A percentile compares a stretch with the other conserved stretches of the same genome.
Conservation (phyloP, 345 rosid species). For the Eutrema japonicum region DNA sequence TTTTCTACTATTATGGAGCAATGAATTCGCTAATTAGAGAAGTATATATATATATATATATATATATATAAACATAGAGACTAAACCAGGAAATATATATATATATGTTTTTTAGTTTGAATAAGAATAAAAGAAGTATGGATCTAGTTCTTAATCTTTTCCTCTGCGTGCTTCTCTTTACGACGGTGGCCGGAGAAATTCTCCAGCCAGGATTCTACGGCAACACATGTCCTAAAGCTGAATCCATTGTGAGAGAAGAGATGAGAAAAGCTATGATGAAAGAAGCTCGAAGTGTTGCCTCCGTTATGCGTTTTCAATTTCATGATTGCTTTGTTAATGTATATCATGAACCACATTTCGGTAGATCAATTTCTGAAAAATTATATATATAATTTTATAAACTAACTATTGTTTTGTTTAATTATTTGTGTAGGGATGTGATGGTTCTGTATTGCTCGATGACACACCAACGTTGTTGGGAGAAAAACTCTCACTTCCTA, state of each 20-base stretch:
- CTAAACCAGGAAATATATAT: not conserved
- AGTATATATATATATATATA: not conserved
- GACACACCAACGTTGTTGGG: slow-evolving; percentile 82
- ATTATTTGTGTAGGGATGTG: slow-evolving; percentile 64
- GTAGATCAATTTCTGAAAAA: not conserved
- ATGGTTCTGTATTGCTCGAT: slow-evolving; percentile 80
- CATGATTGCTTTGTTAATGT: slow-evolving; percentile 92
- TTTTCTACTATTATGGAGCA: not conserved
- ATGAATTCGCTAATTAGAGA: not conserved
- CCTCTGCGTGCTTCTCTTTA: slow-evolving; percentile 12
- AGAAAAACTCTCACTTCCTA: slow-evolving; percentile 76
- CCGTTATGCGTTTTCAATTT: slow-evolving; percentile 92
- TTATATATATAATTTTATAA: not conserved
- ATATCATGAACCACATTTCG: slow-evolving; percentile 15
- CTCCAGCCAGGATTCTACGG: slow-evolving; percentile 65
- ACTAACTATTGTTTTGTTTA: not conserved
- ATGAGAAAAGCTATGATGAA: slow-evolving; percentile 59
- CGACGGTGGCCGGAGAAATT: slow-evolving; percentile 34
- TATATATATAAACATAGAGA: not conserved
- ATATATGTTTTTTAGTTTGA: not conserved
- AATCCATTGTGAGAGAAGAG: slow-evolving; percentile 55
- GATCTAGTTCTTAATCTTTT: slow-evolving; percentile 26
- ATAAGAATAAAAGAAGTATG: not conserved
- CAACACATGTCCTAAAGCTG: slow-evolving; percentile 68
- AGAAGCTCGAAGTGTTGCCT: slow-evolving; percentile 79